Evolutionary conservation across 2,329 filamentous ascomycete genomes (phyloP), one percentile per base, ranked within the genome.

Genomic region (Dothistroma pini): DNA sequence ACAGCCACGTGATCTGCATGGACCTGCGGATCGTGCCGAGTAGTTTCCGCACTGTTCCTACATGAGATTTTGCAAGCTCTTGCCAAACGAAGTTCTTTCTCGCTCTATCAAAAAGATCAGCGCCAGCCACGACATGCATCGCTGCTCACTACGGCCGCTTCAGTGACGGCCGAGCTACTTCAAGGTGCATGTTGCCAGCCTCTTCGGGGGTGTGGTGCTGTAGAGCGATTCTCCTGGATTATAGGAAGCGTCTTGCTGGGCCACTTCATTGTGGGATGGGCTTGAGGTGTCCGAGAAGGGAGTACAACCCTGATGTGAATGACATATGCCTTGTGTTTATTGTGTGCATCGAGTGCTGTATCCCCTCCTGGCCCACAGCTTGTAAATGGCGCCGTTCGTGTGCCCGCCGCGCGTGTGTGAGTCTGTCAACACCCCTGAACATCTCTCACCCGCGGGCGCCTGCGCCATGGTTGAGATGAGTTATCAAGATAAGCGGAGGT

Each of bases 241-340:
- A 85, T 87, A 89, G 86, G 86, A 89, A 89, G 85, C 87, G 81
- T 78, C 78, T 80, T 81, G 51, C 81, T 82, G 84, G 78, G 84
- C 88, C 83, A 79, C 86, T 85, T 89, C 86, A 66, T 87, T 86
- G 86, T 82, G 84, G 85, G 86, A 84, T 87, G 86, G 85, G 84
- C 78, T 79, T 77, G 77, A 80, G 84, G 87, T 88, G 86, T 87
- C 86, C 85, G 87, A 83, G 75, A 83, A 87, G 81, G 84, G 86
- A 86, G 86, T 77, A 86, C 83, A 85, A 53, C 9, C 51, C 48
- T 14, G 9, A 51, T 31, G 29, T 51, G 12, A 25, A 29, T 29
- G 81, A 12, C 19, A 29, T 32, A 11, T 6, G 22, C 1, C 4
- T 51, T 51, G 29, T 51, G 41, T 44, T 44, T 44, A 44, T 14